phyloP scores from a whole-genome alignment of 75 land plant species.

The Selaginella moellendorffii region DNA sequence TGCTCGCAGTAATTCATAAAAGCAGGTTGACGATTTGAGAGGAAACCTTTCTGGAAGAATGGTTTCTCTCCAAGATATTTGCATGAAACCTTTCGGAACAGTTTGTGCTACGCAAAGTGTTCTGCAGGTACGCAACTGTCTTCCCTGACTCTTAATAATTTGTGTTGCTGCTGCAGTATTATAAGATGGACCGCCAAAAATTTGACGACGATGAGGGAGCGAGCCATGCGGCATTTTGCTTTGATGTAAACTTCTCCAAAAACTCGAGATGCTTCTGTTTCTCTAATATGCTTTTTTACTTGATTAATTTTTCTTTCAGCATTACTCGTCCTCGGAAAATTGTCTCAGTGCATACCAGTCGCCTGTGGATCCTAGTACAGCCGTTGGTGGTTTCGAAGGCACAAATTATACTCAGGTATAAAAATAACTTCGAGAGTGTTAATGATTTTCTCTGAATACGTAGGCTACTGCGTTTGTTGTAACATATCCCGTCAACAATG shows the following conservation, averaged over 20 bases:
- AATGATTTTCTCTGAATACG: slow-evolving; percentile 7
- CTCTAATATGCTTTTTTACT: neutral
- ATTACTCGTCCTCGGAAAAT: slow-evolving; percentile 58
- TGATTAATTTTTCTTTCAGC: slow-evolving; percentile 29
- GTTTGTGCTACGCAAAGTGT: slow-evolving; percentile 95
- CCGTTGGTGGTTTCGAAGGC: slow-evolving; percentile 74
- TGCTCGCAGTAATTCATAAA: too few species aligned
- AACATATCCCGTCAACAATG: slow-evolving; percentile 86
- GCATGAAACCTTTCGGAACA: slow-evolving; percentile 77
- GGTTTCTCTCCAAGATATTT: slow-evolving; percentile 73
- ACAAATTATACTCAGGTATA: slow-evolving; percentile 67
- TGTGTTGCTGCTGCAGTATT: slow-evolving; percentile 47
- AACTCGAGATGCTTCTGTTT: neutral
- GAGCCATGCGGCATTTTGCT: slow-evolving; percentile 75
- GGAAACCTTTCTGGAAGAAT: slow-evolving; percentile 62
- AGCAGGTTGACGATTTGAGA: slow-evolving; percentile 61
- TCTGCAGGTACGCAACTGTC: slow-evolving; percentile 43
- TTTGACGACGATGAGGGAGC: slow-evolving; percentile 58
- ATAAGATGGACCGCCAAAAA: slow-evolving; percentile 55
- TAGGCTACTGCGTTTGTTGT: slow-evolving; percentile 92
- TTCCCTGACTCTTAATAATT: neutral
- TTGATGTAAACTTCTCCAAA: slow-evolving; percentile 39
- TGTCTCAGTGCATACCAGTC: slow-evolving; percentile 84
- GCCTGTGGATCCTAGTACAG: slow-evolving; percentile 86
- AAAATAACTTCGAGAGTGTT: neutral